These are phyloP conservation scores for Candida adriatica DNA, from an alignment of 805 yeast species.

Conservation along the genomic window DNA sequence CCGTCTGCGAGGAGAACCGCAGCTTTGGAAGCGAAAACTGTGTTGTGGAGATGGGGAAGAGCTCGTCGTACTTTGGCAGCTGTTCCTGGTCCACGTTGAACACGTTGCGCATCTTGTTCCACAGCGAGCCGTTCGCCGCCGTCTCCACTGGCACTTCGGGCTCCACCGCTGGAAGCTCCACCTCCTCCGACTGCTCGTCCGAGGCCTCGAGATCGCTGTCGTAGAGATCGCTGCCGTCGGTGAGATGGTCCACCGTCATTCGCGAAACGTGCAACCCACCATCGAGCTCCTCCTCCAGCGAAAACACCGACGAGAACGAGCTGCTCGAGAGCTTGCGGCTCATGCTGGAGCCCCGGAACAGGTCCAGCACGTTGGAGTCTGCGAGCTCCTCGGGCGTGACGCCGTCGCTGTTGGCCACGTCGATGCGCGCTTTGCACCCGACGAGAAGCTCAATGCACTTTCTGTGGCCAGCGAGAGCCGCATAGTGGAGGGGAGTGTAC, in stretches of 20 bases:
- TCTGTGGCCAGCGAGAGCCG: constrained; percentile 68
- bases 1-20: constrained; percentile 10
- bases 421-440: constrained; percentile 56
- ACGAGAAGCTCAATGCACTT: constrained; percentile 55
- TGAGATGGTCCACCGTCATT: constrained; percentile 25
- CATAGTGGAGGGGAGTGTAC: constrained; percentile 82
- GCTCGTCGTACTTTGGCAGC: constrained; percentile 69
- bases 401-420: constrained; percentile 46
- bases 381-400: constrained; percentile 36
- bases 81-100: constrained; percentile 29
- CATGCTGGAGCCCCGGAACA: constrained; percentile 20
- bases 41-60: constrained; percentile 42
- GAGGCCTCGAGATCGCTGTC: constrained; percentile 11
- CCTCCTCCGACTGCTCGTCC: constrained; percentile 23
- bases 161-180: constrained; percentile 2
- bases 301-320: constrained; percentile 25
- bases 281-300: constrained; percentile 21
- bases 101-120: constrained; percentile 32
- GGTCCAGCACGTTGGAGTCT: constrained; percentile 28
- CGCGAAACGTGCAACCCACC: constrained; percentile 28
- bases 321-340: constrained; percentile 21
- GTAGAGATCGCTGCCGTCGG: constrained; percentile 23
- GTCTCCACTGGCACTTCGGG: constrained; percentile 3
- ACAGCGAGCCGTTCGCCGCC: constrained; percentile 24
- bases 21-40: constrained; percentile 14